phyloP scores from a whole-genome alignment of 805 yeast species.

The Kodamaea kakaduensis region DNA sequence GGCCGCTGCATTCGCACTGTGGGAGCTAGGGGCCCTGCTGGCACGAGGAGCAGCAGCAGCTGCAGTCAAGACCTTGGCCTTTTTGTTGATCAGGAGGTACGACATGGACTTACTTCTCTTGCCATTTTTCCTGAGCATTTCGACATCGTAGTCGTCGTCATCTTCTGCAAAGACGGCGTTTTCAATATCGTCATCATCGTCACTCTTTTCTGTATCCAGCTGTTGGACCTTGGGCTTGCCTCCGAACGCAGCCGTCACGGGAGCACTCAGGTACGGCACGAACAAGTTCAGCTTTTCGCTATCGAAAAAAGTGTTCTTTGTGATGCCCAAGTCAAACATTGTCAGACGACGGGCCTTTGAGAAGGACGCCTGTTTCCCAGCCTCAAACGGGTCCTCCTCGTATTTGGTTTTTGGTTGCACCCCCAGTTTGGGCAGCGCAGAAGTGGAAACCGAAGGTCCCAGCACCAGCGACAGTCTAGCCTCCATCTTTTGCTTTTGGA shows the following conservation, averaged over 20 bases:
- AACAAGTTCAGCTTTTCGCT: slow-evolving; percentile 41
- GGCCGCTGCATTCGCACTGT: slow-evolving; percentile 62
- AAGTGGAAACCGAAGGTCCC: slow-evolving; percentile 6
- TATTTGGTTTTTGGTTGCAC: slow-evolving; percentile 4
- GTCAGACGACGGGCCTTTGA: slow-evolving; percentile 48
- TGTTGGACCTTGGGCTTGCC: slow-evolving; percentile 19
- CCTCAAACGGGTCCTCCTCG: slow-evolving; percentile 31
- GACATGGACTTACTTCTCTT: slow-evolving; percentile 67
- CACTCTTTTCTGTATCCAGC: slow-evolving; percentile 42
- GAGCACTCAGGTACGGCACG: slow-evolving; percentile 73
- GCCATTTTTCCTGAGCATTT: slow-evolving; percentile 42
- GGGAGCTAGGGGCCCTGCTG: slow-evolving; percentile 56
- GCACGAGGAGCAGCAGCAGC: slow-evolving; percentile 83
- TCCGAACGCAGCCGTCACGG: slow-evolving; percentile 67
- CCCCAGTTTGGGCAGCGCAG: slow-evolving; percentile 11
- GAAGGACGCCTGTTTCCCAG: slow-evolving; percentile 30
- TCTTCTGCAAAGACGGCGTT: slow-evolving; percentile 12
- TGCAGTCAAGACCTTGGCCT: slow-evolving; percentile 54
- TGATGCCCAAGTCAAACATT: slow-evolving; percentile 48
- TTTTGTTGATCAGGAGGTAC: slow-evolving; percentile 47
- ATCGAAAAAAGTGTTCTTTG: slow-evolving; percentile 42
- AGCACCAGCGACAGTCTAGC: slow-evolving; percentile 24
- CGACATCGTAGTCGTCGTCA: slow-evolving; percentile 28
- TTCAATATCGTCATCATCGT: slow-evolving; percentile 34
- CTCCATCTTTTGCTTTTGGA: slow-evolving; percentile 15